Conservation (phyloP, 2,329 filamentous ascomycete genomes). For the Alternaria brassicicola region DNA sequence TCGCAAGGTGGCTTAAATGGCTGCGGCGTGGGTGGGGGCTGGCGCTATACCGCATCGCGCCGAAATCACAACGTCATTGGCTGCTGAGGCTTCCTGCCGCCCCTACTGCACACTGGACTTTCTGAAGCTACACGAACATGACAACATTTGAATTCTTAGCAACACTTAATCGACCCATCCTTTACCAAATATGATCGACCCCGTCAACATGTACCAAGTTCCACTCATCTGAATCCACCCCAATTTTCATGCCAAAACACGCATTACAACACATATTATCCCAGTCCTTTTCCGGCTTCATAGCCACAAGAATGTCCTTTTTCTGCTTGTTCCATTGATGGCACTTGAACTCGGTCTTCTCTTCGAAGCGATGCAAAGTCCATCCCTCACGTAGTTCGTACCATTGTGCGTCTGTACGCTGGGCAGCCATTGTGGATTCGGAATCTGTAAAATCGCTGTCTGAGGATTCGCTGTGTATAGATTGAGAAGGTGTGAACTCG, state of each 20-base stretch:
- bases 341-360: not conserved
- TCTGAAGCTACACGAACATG: not conserved
- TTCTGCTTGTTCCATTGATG: not conserved
- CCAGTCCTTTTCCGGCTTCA: not conserved
- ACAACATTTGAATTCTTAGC: not conserved
- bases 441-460: not conserved
- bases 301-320: not conserved
- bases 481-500: not conserved
- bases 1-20: slow-evolving; percentile 26
- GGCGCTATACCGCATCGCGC: slow-evolving; percentile 5
- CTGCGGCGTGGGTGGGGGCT: slow-evolving; percentile 16
- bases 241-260: not conserved
- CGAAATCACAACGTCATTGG: slow-evolving; percentile 13
- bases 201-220: not conserved
- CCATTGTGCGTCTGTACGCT: not conserved
- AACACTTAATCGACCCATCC: not conserved
- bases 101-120: not conserved
- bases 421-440: not conserved
- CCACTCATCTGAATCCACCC: not conserved
- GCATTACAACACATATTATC: not conserved
- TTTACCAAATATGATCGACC: not conserved
- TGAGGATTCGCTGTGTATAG: not conserved
- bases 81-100: not conserved
- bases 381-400: not conserved
- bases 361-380: not conserved